These are phyloP conservation scores for Blastocrithidia nonstop DNA, from an alignment of 208 protist genomes.

Conservation along the genomic window DNA sequence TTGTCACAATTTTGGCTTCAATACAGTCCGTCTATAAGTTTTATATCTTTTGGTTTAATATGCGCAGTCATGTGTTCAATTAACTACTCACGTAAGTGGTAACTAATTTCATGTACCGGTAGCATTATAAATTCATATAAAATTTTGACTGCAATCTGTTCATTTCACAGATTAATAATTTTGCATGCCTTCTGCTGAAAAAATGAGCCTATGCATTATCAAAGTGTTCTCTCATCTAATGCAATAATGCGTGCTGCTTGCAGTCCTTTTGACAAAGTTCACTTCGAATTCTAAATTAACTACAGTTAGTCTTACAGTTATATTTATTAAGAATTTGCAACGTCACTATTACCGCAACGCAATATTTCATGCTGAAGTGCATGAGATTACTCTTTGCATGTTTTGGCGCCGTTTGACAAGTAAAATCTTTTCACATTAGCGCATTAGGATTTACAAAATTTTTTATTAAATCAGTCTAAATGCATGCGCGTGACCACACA, in stretches of 20 bases:
- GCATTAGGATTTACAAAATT: no score
- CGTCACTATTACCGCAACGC: no score
- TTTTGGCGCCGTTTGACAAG: no score
- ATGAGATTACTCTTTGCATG: no score
- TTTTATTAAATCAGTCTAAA: no score
- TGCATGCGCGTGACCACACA: no score
- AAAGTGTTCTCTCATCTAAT: conserved; percentile 52
- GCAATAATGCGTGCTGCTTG: conserved; percentile 36
- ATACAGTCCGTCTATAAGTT: background rate
- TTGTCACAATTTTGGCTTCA: no score
- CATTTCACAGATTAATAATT: conserved; percentile 50
- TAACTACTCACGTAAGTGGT: no score
- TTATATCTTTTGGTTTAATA: conserved; percentile 19
- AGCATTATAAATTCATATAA: conserved; percentile 25
- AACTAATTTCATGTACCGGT: no score
- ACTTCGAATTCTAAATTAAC: background rate
- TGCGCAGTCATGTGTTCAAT: conserved; percentile 14
- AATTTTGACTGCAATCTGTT: conserved; percentile 72
- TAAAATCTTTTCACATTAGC: no score
- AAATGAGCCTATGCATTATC: conserved; percentile 30
- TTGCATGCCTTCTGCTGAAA: conserved; percentile 16
- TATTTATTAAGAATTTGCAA: no score
- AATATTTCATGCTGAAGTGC: no score
- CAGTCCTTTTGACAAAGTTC: conserved; percentile 11
- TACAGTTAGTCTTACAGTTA: background rate